Evolutionary conservation across 345 rosid genomes (phyloP).

Genomic region (Hibiscus tridactylites): DNA sequence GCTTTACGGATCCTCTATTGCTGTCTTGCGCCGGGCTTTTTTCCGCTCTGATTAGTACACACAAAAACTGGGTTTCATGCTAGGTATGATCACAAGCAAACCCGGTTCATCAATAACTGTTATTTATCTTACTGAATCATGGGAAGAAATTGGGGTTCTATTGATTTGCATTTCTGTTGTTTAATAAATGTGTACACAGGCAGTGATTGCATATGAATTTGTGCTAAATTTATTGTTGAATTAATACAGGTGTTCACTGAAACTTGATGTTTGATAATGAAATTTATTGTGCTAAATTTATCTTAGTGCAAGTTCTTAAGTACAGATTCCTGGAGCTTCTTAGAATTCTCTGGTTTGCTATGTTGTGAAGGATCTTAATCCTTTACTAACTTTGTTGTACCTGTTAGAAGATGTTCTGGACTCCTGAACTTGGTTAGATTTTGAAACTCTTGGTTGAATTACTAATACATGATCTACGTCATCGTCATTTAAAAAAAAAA

Average conservation of each 20-base stretch:
- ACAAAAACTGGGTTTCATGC: conserved; percentile 87
- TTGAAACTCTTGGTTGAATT: too few relatives aligned
- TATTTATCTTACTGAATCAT: not conserved
- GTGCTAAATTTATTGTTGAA: not conserved
- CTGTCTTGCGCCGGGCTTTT: conserved; percentile 67
- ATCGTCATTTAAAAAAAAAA: too few relatives aligned
- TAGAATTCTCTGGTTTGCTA: not conserved
- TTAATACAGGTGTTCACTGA: not conserved
- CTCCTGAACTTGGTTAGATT: too few relatives aligned
- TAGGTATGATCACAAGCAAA: conserved; percentile 13
- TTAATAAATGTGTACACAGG: not conserved
- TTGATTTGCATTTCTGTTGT: not conserved
- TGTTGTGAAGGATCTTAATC: not conserved
- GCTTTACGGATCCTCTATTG: conserved; percentile 42
- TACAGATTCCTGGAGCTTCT: not conserved
- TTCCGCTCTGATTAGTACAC: conserved; percentile 82
- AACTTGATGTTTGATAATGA: not conserved
- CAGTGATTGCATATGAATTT: not conserved
- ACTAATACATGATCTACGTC: too few relatives aligned
- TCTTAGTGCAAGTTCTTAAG: not conserved
- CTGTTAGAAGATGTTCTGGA: too few relatives aligned
- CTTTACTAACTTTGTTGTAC: not conserved
- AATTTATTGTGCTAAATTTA: not conserved
- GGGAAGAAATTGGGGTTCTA: not conserved
- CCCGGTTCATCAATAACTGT: not conserved